Base-by-base conservation (phyloP, 164 flowering plant genomes). In the Amborella trichopoda region DNA sequence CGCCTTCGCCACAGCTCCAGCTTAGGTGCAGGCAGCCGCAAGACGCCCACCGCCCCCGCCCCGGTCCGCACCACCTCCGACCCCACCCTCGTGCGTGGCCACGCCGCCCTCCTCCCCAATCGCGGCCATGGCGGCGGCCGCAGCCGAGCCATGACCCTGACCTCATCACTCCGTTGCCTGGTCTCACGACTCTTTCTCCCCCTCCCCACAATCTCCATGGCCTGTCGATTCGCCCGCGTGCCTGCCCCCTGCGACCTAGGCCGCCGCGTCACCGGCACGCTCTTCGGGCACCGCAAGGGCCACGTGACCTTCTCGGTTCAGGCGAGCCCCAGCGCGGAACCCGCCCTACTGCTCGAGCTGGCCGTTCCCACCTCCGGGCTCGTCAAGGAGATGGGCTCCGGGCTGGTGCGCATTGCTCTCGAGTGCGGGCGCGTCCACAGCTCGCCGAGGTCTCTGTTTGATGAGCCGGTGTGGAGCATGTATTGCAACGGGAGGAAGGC, bases 301-400 rank as follows among this genome's bases (percentile, higher is more conserved):
- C 96, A 77, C 48, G 95, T 88, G 9, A 80, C 77, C 33, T 65
- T 93, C 23, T 86, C 99, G 2, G 68, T 88, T 27, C 97, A 93
- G 50, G 81, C 73, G 6, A 80, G 75, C 33, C 59, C 74, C 26
- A 78, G 70, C 36, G n/a, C 58, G 41, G 28, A 22, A 3, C 99
- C 99, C 0, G 79, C 74, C 0, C 66, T 93, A 36, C 46, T 93
- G 28, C 77, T 93, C 3, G 84, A 93, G 52, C 75, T 88, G 0
- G 76, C 89, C 0, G 80, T 78, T 0, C 80, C 94, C 0, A 93
- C 87, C 0, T 72, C 75, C 47, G 65, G 74, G 3, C 49, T 93
- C 40, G 95, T 93, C 12, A 55, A 70, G 18, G 97, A 93, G 65
- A 93, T 93, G 99, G 89, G 95, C 0, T 88, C 99, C 1, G 99